Base-by-base conservation (phyloP, 345 rosid genomes). In the Eucalyptus shirleyi region DNA sequence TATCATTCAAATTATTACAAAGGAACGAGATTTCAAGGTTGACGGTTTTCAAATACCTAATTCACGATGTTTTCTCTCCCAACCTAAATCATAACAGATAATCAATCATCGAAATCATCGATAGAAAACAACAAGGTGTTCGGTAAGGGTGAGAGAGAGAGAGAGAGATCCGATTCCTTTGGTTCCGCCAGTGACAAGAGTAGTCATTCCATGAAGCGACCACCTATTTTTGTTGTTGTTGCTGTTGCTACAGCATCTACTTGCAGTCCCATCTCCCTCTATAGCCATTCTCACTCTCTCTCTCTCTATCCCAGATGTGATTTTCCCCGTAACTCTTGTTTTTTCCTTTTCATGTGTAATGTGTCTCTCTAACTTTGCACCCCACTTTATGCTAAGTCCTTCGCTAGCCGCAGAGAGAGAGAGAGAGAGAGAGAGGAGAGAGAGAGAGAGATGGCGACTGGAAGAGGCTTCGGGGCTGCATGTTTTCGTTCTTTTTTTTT, bases 181-280 rank as follows among this genome's bases (percentile, higher is more conserved):
- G 65, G 97, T 93, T 90, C 96, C 96, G 50, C 97, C 96, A n/a
- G 95, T 94, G 88, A 95, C 96, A 60, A 96, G 95, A 85, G 96
- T 95, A 1, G 94, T 95, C 94, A 77, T 91, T 88, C 90, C 96
- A 8, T 62, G 88, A 51, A 91, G 93, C 23, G 93, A 89, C 90
- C 90, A 89, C 24, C 40, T 60, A 23, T 67, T 53, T 23, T 28
- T 17, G 32, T 9, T 17, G 15, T 32, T 21, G 50, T 7, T 15
- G 80, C 18, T 16, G 80, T 10, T 9, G 12, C 40, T 17, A 18
- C 12, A 4, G 6, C 80, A 67, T 32, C 23, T 32, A 4, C 80
- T 3, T 4, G 6, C 80, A 16, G 40, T 32, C 23, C 40, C 42
- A 2, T 15, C 11, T 19, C 12, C 80, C 23, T 16, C 80, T 3